Evolutionary conservation across 148 eudicot genomes (phyloP), one percentile per base, ranked within the genome.

Genomic region (Silene latifolia): DNA sequence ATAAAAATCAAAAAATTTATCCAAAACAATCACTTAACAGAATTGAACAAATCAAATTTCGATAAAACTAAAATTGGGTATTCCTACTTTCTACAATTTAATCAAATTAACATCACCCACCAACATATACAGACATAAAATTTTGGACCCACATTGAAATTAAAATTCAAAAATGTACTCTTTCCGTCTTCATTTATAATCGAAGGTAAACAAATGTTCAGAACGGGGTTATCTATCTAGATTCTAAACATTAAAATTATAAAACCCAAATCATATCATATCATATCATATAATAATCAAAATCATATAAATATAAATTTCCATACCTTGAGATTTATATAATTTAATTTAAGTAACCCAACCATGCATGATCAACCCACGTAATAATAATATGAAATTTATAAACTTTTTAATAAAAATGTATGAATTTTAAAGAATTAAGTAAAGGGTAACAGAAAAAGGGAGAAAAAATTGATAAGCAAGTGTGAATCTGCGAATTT

Each of bases 21-120:
- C 29, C 67, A 2, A 24, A 42, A 21, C 25, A 23, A 46, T 65
- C 42, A 10, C 62, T 15, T 29, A 66, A 57, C 60, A 20, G 13
- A 15, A 35, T 54, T 4, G 23, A 53, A 53, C 59, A 15, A 39
- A 62, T 62, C 66, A 62, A 62, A 62, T 2, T 7, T 25, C 17
- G 12, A 62, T 5, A 24, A 23, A 62, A 78, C 4, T 39, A 39
- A 39, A 23, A 65, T 35, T 63, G 21, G 48, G 4, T 29, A 29
- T 66, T 39, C 44, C 44, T 39, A 39, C 44, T 12, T 44, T 62
- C 17, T 9, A 67, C 35, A 27, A 19, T 39, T 39, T 39, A 39
- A 7, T n/a, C 20, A 69, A 67, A 68, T 74, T 68, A 77, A 74
- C 42, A 67, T 60, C 76, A 73, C 8, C 23, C 15, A 70, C 66